phyloP scores from a whole-genome alignment of 2,329 filamentous ascomycete species.

The Simplicillium aogashimaense region DNA sequence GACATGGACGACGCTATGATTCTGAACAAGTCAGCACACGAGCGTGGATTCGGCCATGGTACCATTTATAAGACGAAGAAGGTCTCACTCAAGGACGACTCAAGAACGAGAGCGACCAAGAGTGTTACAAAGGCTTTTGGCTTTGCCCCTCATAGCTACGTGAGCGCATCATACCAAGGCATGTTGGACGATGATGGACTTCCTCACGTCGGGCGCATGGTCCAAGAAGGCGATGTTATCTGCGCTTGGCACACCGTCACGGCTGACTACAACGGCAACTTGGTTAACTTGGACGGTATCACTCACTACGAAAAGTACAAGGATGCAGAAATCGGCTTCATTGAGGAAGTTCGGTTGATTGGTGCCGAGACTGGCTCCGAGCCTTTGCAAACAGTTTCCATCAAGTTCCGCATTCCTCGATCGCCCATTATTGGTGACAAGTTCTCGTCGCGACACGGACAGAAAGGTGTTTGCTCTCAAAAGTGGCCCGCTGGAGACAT shows the following conservation, averaged over 20 bases:
- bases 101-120: slow-evolving; percentile 53
- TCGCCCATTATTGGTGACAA: slow-evolving; percentile 95
- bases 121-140: slow-evolving; percentile 78
- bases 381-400: slow-evolving; percentile 75
- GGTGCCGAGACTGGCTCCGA: slow-evolving; percentile 76
- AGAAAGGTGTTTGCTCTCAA: slow-evolving; percentile 94
- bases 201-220: slow-evolving; percentile 66
- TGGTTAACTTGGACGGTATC: slow-evolving; percentile 75
- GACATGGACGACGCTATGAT: slow-evolving; percentile 99
- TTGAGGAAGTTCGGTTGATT: slow-evolving; percentile 88
- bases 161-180: slow-evolving; percentile 60
- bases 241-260: slow-evolving; percentile 86
- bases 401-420: slow-evolving; percentile 88
- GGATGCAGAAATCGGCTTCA: slow-evolving; percentile 75
- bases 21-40: slow-evolving; percentile 92
- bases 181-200: slow-evolving; percentile 82
- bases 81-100: slow-evolving; percentile 74
- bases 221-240: slow-evolving; percentile 74
- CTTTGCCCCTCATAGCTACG: slow-evolving; percentile 68
- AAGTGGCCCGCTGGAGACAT: slow-evolving; percentile 92
- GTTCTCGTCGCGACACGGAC: slow-evolving; percentile 95
- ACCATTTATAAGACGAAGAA: slow-evolving; percentile 98
- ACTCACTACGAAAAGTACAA: slow-evolving; percentile 94
- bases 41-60: slow-evolving; percentile 89
- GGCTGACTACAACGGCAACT: slow-evolving; percentile 65